Percentiles rank a stretch among this genome's conserved stretches.
Evolutionary conservation across 331 rosid species (phyloP).

Genomic region (Prunus yedoensis): DNA sequence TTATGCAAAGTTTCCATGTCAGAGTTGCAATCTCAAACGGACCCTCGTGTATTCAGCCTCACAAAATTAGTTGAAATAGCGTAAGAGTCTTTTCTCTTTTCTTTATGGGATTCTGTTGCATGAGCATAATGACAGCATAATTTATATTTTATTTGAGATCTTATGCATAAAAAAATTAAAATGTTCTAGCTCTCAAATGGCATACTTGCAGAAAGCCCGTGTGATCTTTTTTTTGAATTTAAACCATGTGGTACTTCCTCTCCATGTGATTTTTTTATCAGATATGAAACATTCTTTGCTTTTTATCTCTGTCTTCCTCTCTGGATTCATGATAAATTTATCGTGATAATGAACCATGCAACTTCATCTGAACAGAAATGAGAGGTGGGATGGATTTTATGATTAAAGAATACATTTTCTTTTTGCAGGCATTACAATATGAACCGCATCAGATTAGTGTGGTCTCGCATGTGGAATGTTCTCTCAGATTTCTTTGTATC

Average conservation of each 20-base stretch:
- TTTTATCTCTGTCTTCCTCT: neutral
- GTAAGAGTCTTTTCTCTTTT: conserved; percentile 49
- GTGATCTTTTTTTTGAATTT: neutral
- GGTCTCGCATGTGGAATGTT: conserved; percentile 99
- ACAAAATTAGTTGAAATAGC: conserved; percentile 97
- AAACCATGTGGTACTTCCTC: neutral
- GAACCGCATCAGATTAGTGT: conserved; percentile 97
- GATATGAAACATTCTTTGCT: neutral
- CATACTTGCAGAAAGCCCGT: neutral
- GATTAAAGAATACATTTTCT: conserved; percentile 34
- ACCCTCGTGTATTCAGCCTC: conserved; percentile 99
- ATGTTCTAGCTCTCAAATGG: conserved; percentile 5
- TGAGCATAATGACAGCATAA: neutral
- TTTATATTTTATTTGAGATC: neutral
- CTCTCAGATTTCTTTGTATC: conserved; percentile 97
- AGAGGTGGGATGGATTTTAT: conserved; percentile 2
- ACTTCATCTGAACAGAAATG: conserved; percentile 17
- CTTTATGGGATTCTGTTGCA: neutral
- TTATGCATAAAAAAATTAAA: neutral
- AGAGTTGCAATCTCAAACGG: conserved; percentile 99
- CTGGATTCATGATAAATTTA: conserved; percentile 14
- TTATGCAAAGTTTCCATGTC: conserved; percentile 89
- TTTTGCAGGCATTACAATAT: conserved; percentile 97
- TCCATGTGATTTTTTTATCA: neutral
- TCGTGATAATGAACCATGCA: neutral